Base-by-base conservation (phyloP, 768 basidiomycete species). In the Lactarius sp. region DNA sequence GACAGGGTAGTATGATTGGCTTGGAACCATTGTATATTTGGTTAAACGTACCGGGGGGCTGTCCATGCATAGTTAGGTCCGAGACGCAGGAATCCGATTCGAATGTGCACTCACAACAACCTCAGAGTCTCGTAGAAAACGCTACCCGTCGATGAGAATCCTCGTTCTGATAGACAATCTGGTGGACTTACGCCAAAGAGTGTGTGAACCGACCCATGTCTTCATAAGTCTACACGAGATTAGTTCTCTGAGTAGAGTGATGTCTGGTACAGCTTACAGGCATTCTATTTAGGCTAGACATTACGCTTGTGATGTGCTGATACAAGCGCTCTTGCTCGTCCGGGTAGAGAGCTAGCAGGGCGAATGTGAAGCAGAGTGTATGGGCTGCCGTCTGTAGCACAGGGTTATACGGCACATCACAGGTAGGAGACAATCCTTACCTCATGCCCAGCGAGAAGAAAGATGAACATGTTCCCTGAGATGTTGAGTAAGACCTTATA, bases 51-150 rank as follows among this genome's bases (percentile, higher is more conserved):
- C 64, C 16, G 60, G 22, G 9, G 64, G 61, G 55, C 64, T 65
- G 41, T 39, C 33, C 27, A 20, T 9, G 4, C 4, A 14, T 16
- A 16, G 10, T 65, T 10, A 57, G 33, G 14, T 3, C n/a, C 27
- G 3, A 10, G 12, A 33, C 9, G 2, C 18, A 10, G 14, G 22
- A 31, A 18, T 3, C 42, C 1, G 3, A 22, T 57, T 10, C 22
- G 39, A 22, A 60, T 10, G 12, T 9, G 14, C 2, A 68, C 67
- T 50, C 42, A 68, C 66, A 62, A 82, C 71, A 83, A 65, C 27
- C 82, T 75, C 22, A 82, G 69, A 3, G 81, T 80, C 69, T 84
- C 82, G 61, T 82, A 74, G 61, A 80, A 78, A 3, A 80, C 79
- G 18, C 81, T 82, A 41, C 27, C 18, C 10, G 8, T 6, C 10